These are phyloP conservation scores for Ogataea glucozyma DNA, from an alignment of 805 yeast species.

Conservation along the genomic window DNA sequence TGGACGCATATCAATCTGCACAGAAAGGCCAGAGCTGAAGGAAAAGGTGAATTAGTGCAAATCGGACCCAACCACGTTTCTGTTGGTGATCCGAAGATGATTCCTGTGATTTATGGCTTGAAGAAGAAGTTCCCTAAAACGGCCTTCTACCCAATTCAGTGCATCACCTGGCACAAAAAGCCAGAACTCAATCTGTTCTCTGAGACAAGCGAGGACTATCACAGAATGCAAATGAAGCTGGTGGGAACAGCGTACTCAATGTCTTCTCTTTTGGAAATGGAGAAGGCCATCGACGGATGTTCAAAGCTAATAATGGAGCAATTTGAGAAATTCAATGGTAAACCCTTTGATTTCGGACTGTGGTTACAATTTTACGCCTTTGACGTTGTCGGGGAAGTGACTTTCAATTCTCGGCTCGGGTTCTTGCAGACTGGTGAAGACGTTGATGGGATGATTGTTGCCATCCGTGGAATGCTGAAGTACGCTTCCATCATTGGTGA, in stretches of 20 bases:
- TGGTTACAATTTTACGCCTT: conserved; percentile 24
- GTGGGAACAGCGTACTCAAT: conserved; percentile 19
- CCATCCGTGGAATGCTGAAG: conserved; percentile 18
- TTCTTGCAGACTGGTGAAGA: conserved; percentile 19
- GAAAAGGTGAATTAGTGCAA: conserved; percentile 16
- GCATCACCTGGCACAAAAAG: conserved; percentile 19
- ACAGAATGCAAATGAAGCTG: conserved; percentile 19
- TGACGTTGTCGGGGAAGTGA: conserved; percentile 23
- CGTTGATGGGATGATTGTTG: conserved; percentile 18
- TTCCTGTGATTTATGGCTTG: conserved; percentile 19
- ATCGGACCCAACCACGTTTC: conserved; percentile 20
- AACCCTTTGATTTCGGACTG: conserved; percentile 15
- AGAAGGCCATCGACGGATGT: conserved; percentile 20
- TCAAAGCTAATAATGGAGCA: conserved; percentile 12
- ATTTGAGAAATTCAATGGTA: conserved; percentile 9
- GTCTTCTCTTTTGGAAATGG: conserved; percentile 21
- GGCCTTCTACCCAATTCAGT: conserved; percentile 18
- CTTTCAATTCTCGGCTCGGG: conserved; percentile 18
- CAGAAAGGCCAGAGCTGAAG: conserved; percentile 10
- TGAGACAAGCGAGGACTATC: conserved; percentile 16
- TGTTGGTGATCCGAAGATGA: conserved; percentile 16
- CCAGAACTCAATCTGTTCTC: conserved; percentile 19
- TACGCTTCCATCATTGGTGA: conserved; percentile 19
- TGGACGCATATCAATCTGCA: conserved; percentile 16
- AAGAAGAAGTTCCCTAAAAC: conserved; percentile 15